Evolutionary conservation across 1,139 yeast genomes (phyloP).

Genomic region (Taiozyma onychis): DNA sequence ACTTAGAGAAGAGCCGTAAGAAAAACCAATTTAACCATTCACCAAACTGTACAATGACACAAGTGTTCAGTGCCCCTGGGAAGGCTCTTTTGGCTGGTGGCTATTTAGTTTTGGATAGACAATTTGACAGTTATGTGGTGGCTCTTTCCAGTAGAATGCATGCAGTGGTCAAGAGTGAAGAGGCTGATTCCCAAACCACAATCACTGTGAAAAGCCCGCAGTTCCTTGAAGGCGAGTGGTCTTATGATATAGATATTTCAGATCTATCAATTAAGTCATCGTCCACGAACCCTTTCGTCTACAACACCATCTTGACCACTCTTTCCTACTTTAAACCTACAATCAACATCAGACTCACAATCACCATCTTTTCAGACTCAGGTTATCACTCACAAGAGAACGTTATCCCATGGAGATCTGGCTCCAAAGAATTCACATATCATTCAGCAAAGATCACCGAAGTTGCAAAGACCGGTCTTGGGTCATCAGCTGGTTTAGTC

Average conservation of each 20-base stretch:
- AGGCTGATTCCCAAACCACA: conserved; percentile 14
- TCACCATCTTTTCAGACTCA: conserved; percentile 77
- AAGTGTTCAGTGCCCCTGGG: conserved; percentile 83
- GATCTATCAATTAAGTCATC: conserved; percentile 22
- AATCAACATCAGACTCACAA: conserved; percentile 30
- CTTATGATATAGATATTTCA: conserved; percentile 32
- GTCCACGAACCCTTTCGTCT: conserved; percentile 67
- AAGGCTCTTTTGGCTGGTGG: conserved; percentile 95
- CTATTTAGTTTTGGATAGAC: conserved; percentile 78
- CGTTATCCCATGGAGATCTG: conserved; percentile 32
- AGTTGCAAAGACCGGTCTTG: conserved; percentile 91
- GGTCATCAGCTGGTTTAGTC: conserved; percentile 93
- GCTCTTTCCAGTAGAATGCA: conserved; percentile 91
- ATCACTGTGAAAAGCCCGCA: conserved; percentile 71
- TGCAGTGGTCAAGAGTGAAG: conserved; percentile 42
- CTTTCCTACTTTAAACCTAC: conserved; percentile 43
- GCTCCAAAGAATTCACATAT: conserved; percentile 44
- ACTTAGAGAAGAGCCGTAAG: background rate
- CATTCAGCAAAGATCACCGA: conserved; percentile 57
- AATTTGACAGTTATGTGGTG: conserved; percentile 71
- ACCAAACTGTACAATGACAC: background rate
- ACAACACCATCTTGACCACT: conserved; percentile 53
- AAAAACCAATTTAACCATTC: background rate
- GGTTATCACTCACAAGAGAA: conserved; percentile 79
- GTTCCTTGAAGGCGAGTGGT: conserved; percentile 68